phyloP scores from a whole-genome alignment of 495 filamentous ascomycete genomes.

The Penicillium cinerascens region DNA sequence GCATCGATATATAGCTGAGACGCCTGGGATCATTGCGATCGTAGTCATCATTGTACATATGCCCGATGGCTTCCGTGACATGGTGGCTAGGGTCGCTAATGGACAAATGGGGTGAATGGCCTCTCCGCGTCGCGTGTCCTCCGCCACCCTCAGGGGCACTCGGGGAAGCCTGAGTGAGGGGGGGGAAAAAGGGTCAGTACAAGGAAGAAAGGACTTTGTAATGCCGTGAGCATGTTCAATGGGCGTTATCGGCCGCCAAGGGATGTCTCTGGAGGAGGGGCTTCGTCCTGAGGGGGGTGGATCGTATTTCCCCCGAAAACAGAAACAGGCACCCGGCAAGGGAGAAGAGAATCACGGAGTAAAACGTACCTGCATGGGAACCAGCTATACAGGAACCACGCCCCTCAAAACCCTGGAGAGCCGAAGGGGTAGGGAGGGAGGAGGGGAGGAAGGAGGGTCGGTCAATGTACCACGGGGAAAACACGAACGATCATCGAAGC shows the following conservation, averaged over 20 bases:
- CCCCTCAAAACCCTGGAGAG: conserved; percentile 29
- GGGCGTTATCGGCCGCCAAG: neutral
- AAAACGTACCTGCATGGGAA: conserved; percentile 45
- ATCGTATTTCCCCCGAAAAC: neutral
- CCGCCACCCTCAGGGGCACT: conserved; percentile 52
- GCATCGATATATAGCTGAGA: conserved; percentile 60
- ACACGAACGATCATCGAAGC: conserved; percentile 42
- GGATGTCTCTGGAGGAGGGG: neutral
- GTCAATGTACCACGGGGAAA: conserved; percentile 42
- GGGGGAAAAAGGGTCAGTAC: conserved; percentile 8
- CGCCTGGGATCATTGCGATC: conserved; percentile 59
- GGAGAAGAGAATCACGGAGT: conserved; percentile 6
- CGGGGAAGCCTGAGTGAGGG: conserved; percentile 44
- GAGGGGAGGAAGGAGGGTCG: conserved; percentile 18
- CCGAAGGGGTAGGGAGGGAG: conserved; percentile 20
- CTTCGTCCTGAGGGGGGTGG: neutral
- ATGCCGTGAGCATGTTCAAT: neutral
- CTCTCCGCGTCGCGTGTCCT: conserved; percentile 53
- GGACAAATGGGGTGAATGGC: conserved; percentile 63
- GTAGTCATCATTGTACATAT: conserved; percentile 88
- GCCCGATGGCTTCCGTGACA: conserved; percentile 95
- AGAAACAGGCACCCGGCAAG: conserved; percentile 1
- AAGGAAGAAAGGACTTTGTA: neutral
- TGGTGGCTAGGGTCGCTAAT: conserved; percentile 86
- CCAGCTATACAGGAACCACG: conserved; percentile 30